Conservation (phyloP, 345 rosid genomes). For the Limnanthes douglasii region DNA sequence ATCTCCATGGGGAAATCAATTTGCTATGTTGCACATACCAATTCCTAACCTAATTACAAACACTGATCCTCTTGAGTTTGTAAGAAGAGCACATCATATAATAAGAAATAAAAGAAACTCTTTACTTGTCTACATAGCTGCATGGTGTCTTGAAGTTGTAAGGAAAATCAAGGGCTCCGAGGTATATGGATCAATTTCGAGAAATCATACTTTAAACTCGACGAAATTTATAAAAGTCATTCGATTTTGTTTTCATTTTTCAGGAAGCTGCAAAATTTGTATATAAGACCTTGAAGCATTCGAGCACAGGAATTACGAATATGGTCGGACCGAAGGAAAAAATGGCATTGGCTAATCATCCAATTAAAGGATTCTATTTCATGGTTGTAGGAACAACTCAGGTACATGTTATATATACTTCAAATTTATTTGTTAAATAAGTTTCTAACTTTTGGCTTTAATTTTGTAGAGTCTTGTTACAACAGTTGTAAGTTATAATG, state of each 20-base stretch:
- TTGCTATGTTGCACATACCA: no score
- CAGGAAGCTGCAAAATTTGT: constrained; percentile 20
- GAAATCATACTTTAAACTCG: no score
- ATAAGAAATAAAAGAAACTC: no score
- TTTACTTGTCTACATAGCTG: constrained; percentile 19
- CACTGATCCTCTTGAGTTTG: no score
- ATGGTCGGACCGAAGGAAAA: constrained; percentile 27
- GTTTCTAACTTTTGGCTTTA: no score
- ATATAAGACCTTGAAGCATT: constrained; percentile 16
- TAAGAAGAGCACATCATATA: no score
- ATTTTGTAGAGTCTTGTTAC: constrained; percentile 10
- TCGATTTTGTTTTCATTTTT: no score
- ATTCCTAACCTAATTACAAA: no score
- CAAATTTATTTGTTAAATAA: no score
- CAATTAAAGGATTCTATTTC: constrained; percentile 26
- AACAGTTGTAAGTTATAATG: constrained; percentile 20
- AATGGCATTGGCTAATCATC: constrained; percentile 31
- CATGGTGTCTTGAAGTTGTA: constrained; percentile 12
- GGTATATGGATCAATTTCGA: no score
- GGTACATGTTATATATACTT: constrained; percentile 16
- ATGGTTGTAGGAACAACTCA: constrained; percentile 24
- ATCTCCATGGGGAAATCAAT: no score
- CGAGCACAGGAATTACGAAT: constrained; percentile 37
- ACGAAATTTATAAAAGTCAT: no score
- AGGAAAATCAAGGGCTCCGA: constrained; percentile 23